phyloP scores from a whole-genome alignment of 192 early-diverging fungal species.

The Phycomyces nitens region DNA sequence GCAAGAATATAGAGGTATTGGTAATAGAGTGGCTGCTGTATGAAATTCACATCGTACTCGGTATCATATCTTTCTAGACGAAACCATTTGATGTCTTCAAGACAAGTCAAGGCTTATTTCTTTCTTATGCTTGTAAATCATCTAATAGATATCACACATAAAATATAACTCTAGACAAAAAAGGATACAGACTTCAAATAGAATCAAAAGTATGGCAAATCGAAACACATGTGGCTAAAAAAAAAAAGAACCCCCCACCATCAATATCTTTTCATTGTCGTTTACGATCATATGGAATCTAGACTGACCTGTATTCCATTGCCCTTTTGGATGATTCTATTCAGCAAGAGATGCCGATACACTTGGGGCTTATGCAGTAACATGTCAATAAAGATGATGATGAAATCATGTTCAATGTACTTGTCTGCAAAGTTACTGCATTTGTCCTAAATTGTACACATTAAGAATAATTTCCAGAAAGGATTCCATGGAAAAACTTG shows the following conservation, averaged over 20 bases:
- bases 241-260: no score
- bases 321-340: slow-evolving; percentile 57
- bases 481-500: slow-evolving; percentile 23
- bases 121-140: not conserved
- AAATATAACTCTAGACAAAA: slow-evolving; percentile 18
- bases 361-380: slow-evolving; percentile 81
- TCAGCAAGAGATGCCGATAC: slow-evolving; percentile 84
- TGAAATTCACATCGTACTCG: slow-evolving; percentile 53
- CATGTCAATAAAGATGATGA: slow-evolving; percentile 91
- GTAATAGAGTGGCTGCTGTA: slow-evolving; percentile 57
- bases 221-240: slow-evolving; percentile 64
- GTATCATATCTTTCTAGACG: slow-evolving; percentile 69
- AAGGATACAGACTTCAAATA: slow-evolving; percentile 82
- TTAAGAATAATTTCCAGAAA: not conserved
- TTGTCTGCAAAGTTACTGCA: slow-evolving; percentile 87
- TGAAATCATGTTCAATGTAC: slow-evolving; percentile 87
- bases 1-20: slow-evolving; percentile 78
- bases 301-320: slow-evolving; percentile 11
- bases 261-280: slow-evolving; percentile 3
- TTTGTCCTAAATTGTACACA: slow-evolving; percentile 39
- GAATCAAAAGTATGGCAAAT: slow-evolving; percentile 71
- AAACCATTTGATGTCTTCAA: slow-evolving; percentile 83
- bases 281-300: no score
- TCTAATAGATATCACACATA: no score
- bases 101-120: not conserved